Conservation (phyloP, 768 basidiomycete genomes). For the Agrocybe praecox region DNA sequence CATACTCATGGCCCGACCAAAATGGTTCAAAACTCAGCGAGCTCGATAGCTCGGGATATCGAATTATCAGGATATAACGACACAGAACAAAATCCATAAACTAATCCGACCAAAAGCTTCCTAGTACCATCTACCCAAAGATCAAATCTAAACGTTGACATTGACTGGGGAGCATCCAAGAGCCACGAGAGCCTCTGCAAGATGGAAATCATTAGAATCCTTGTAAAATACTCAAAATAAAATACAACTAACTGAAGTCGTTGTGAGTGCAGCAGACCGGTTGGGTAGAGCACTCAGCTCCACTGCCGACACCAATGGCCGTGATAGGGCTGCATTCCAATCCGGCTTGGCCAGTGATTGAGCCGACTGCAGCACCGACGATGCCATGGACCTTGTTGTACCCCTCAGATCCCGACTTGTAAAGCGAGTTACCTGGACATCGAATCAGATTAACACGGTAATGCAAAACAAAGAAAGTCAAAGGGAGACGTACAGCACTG, state of each 20-base stretch:
- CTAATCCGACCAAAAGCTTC: background rate
- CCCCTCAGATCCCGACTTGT: background rate
- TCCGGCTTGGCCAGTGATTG: slow-evolving; percentile 8
- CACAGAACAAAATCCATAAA: background rate
- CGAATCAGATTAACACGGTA: background rate
- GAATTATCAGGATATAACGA: background rate
- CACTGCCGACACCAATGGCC: slow-evolving; percentile 11
- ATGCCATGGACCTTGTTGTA: slow-evolving; percentile 3
- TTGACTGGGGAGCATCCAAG: slow-evolving; percentile 17
- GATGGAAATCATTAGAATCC: background rate
- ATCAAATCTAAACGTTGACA: slow-evolving; percentile 5
- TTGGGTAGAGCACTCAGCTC: slow-evolving; percentile 2
- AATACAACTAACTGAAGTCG: slow-evolving; percentile 7
- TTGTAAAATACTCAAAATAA: background rate
- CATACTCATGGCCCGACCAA: too few relatives aligned
- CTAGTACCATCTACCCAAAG: too few relatives aligned
- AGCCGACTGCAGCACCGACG: slow-evolving; percentile 1
- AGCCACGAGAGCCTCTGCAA: slow-evolving; percentile 12
- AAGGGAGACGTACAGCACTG: slow-evolving; percentile 10
- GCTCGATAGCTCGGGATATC: background rate
- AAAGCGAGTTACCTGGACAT: background rate
- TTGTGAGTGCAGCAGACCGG: slow-evolving; percentile 20
- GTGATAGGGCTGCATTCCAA: slow-evolving; percentile 11
- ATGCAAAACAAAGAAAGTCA: background rate
- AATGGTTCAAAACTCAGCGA: too few relatives aligned